Evolutionary conservation across 2,329 filamentous ascomycete species (phyloP).

Genomic region (Paraconiothyrium brasiliense): DNA sequence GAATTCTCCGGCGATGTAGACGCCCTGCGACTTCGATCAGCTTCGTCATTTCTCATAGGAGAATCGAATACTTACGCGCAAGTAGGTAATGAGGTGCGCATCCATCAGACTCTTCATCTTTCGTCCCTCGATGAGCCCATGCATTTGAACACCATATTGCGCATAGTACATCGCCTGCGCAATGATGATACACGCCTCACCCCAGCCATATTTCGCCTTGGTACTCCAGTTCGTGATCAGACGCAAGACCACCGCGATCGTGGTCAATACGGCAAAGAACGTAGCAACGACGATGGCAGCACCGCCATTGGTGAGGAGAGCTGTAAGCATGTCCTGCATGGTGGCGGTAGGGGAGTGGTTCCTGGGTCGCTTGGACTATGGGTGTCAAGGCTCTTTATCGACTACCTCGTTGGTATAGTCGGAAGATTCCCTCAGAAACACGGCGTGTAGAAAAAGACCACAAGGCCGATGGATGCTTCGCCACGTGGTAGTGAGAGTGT

Average conservation of each 20-base stretch:
- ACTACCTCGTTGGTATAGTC: neutral
- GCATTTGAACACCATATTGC: constrained; percentile 3
- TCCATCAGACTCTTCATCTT: constrained; percentile 6
- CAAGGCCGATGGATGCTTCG: neutral
- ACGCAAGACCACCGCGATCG: neutral
- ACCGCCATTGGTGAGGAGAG: neutral
- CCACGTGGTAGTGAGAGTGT: neutral
- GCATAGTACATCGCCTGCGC: neutral
- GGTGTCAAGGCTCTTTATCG: too few species aligned
- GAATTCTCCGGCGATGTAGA: constrained; percentile 12
- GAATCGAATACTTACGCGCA: constrained; percentile 1
- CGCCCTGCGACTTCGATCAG: constrained; percentile 21
- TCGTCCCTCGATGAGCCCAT: constrained; percentile 5
- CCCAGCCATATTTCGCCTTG: neutral
- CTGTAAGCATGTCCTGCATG: constrained; percentile 4
- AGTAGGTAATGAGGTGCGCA: neutral
- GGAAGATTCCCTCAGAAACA: too few species aligned
- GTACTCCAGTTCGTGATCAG: constrained; percentile 5
- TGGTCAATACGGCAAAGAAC: neutral
- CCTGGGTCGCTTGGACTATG: neutral
- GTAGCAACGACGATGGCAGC: neutral
- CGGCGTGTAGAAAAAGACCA: neutral
- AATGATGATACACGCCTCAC: constrained; percentile 1
- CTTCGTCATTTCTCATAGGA: neutral
- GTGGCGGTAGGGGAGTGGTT: neutral